Conservation (phyloP, 257 asterid species). For the Solanum lycopersicoides region DNA sequence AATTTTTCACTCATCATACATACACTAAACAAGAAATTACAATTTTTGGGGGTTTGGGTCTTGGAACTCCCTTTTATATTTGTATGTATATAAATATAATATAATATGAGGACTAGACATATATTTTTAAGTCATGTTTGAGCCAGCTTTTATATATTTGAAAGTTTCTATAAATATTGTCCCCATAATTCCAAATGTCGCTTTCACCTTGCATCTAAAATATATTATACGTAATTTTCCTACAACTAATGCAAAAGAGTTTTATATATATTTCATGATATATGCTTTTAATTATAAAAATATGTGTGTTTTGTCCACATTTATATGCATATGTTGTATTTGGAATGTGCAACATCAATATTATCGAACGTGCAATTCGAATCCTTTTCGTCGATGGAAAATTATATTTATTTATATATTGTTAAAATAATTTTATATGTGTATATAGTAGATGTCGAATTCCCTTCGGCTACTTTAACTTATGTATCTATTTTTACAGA, state of each 20-base stretch:
- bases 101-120: not conserved
- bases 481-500: too few relatives aligned
- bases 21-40: not conserved
- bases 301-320: not conserved
- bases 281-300: not conserved
- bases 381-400: too few relatives aligned
- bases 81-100: not conserved
- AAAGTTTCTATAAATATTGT: not conserved
- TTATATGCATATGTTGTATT: not conserved
- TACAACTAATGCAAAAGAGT: not conserved
- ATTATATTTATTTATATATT: too few relatives aligned
- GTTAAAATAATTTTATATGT: too few relatives aligned
- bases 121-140: not conserved
- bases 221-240: not conserved
- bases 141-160: not conserved
- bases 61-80: not conserved
- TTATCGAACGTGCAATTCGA: not conserved
- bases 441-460: too few relatives aligned
- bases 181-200: not conserved
- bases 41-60: not conserved
- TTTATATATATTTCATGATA: not conserved
- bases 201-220: not conserved
- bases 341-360: not conserved
- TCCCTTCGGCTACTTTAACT: too few relatives aligned
- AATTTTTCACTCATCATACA: not conserved